phyloP scores from a whole-genome alignment of 495 filamentous ascomycete species.

The Lophiotrema nucula region DNA sequence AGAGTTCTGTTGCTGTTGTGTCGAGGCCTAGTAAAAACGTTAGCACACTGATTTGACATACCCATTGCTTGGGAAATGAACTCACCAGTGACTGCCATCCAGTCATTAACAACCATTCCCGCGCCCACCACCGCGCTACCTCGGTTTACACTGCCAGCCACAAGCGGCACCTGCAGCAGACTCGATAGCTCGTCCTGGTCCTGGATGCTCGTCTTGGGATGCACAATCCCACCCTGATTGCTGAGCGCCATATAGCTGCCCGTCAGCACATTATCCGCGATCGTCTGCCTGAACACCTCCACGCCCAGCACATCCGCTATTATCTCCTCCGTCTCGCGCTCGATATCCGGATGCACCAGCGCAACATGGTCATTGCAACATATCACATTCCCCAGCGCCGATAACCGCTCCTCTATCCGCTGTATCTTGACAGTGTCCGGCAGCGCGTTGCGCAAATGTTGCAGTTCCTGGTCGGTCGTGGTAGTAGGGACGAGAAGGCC shows the following conservation, averaged over 20 bases:
- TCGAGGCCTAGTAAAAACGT: slow-evolving; percentile 62
- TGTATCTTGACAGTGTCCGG: slow-evolving; percentile 88
- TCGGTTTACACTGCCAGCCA: slow-evolving; percentile 89
- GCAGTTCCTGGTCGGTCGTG: slow-evolving; percentile 96
- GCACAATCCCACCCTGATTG: slow-evolving; percentile 95
- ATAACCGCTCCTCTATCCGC: slow-evolving; percentile 94
- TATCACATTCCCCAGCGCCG: slow-evolving; percentile 95
- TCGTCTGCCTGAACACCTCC: slow-evolving; percentile 96
- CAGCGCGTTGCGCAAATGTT: slow-evolving; percentile 90
- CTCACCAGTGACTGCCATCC: slow-evolving; percentile 82
- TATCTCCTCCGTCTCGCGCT: slow-evolving; percentile 66
- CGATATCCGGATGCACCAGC: slow-evolving; percentile 92
- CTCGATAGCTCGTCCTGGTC: slow-evolving; percentile 96
- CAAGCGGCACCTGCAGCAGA: slow-evolving; percentile 90
- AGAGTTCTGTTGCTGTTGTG: slow-evolving; percentile 94
- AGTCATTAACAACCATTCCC: slow-evolving; percentile 99
- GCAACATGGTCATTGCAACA: slow-evolving; percentile 96
- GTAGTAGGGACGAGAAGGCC: slow-evolving; percentile 93
- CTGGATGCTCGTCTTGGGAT: slow-evolving; percentile 92
- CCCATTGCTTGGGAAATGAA: neutral
- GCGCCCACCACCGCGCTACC: slow-evolving; percentile 92
- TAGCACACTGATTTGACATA: neutral
- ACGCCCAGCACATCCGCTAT: slow-evolving; percentile 96
- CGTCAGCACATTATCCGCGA: slow-evolving; percentile 93
- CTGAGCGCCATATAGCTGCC: slow-evolving; percentile 94